phyloP scores from a whole-genome alignment of 1,139 yeast species.

The Yamadazyma spencermartinsiae region DNA sequence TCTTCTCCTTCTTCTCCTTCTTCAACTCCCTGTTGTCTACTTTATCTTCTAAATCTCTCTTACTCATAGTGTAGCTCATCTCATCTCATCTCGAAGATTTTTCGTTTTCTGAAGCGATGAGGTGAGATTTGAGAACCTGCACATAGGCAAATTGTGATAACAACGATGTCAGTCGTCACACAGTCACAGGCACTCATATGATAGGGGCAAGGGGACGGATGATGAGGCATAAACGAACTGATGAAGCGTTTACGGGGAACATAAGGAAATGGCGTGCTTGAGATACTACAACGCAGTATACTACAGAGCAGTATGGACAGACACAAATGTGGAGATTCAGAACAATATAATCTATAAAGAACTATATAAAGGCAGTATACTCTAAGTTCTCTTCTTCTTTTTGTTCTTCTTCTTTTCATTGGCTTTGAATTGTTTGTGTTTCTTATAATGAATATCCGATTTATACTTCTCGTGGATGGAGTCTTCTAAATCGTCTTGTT shows the following conservation, averaged over 20 bases:
- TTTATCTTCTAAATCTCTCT: conserved; percentile 27
- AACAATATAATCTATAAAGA: not conserved
- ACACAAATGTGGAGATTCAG: not conserved
- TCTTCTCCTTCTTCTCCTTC: conserved; percentile 43
- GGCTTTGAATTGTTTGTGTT: conserved; percentile 19
- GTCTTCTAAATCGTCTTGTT: conserved; percentile 12
- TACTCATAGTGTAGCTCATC: conserved; percentile 16
- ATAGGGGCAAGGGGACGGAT: too few relatives aligned
- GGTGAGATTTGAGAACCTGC: not conserved
- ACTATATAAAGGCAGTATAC: too few relatives aligned
- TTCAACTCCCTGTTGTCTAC: conserved; percentile 31
- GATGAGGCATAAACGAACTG: too few relatives aligned
- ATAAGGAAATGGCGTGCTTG: too few relatives aligned
- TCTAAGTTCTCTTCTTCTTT: not conserved
- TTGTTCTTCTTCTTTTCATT: conserved; percentile 13
- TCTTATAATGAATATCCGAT: conserved; percentile 20
- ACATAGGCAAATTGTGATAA: not conserved
- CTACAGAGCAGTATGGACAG: too few relatives aligned
- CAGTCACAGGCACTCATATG: too few relatives aligned
- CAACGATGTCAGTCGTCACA: too few relatives aligned
- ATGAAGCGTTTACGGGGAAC: too few relatives aligned
- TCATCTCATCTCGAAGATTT: conserved; percentile 5
- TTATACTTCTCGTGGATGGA: conserved; percentile 19
- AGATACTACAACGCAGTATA: not conserved
- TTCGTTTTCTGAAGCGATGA: not conserved